phyloP scores from a whole-genome alignment of 768 basidiomycete genomes.

The Tylopilus vinaceipallidus region DNA sequence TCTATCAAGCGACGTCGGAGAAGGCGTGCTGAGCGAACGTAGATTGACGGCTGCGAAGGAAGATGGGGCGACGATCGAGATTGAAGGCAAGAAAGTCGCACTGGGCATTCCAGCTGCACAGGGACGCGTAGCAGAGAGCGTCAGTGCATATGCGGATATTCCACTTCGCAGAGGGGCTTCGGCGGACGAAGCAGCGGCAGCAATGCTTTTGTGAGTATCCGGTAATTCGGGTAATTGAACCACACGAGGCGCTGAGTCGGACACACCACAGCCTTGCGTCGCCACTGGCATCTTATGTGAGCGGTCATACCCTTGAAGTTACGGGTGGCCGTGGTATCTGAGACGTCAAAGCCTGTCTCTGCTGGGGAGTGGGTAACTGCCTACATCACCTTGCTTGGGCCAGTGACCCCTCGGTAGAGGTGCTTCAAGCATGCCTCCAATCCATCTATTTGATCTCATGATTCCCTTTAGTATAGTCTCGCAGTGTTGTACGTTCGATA shows the following conservation, averaged over 20 bases:
- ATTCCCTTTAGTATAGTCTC: background rate
- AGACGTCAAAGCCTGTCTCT: conserved; percentile 1
- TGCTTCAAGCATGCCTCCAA: background rate
- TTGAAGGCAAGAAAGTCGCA: conserved; percentile 81
- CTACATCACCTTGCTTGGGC: no score
- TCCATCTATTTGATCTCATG: background rate
- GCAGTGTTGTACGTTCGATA: background rate
- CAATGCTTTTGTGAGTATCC: conserved; percentile 68
- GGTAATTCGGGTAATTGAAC: background rate
- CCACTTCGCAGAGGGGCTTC: conserved; percentile 69
- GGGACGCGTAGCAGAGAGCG: conserved; percentile 37
- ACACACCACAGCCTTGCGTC: conserved; percentile 58
- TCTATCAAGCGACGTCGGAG: background rate
- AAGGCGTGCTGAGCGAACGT: conserved; percentile 5
- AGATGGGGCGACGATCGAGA: conserved; percentile 68
- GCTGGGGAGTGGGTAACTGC: background rate
- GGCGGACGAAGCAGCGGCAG: conserved; percentile 74
- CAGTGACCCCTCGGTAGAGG: background rate
- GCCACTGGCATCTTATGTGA: conserved; percentile 76
- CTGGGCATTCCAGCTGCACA: conserved; percentile 70
- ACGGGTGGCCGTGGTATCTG: conserved; percentile 80
- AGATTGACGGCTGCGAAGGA: conserved; percentile 82
- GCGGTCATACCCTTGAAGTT: conserved; percentile 80
- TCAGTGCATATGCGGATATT: conserved; percentile 44
- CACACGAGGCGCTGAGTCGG: conserved; percentile 4